Base-by-base conservation (phyloP, 2,329 filamentous ascomycete species). In the Xylaria sp. region DNA sequence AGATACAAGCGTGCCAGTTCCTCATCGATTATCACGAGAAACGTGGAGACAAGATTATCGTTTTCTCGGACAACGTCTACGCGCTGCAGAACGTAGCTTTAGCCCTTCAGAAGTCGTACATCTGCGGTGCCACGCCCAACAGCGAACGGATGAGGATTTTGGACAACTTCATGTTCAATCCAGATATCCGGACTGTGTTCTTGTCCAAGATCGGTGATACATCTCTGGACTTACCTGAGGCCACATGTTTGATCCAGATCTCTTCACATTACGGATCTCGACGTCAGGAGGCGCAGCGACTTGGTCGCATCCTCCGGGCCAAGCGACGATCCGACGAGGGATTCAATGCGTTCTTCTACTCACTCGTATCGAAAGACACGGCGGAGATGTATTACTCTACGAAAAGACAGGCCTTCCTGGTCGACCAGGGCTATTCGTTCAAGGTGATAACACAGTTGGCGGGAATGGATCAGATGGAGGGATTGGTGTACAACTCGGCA, bases 321-420 rank as follows among this genome's bases (percentile, higher is more conserved):
- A 99, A 99, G 76, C 86, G 94, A 16, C 84, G 94, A 72, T 97
- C 97, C 68, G 94, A 99, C 68, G 94, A 97, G 73, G 94, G 94
- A 6, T 99, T 99, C 75, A 99, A 99, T 71, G 94, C 94, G 0
- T 99, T 97, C 75, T 99, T 99, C 79, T 99, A 99, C 76, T 96
- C 91, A 0, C 83, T 99, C 0, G 94, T 99, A 2, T 96, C 91
- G 4, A 97, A 97, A 73, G 94, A 99, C 72, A 99, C 94, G 0
- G 88, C 92, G 63, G 94, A 99, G 74, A 97, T 99, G 93, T 94
- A 87, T 72, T 99, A 96, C 74, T 97, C 93, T 0, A 92, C 92
- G 3, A 97, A 97, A 75, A 85, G 94, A 8, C 94, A 99, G 75
- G 93, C 94, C 0, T 99, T 99, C 78, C 80, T 99, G 0, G 92